These are phyloP conservation scores for Cenchrus fungigraminus DNA, from an alignment of 176 grass and related monocot genomes.

Conservation along the genomic window DNA sequence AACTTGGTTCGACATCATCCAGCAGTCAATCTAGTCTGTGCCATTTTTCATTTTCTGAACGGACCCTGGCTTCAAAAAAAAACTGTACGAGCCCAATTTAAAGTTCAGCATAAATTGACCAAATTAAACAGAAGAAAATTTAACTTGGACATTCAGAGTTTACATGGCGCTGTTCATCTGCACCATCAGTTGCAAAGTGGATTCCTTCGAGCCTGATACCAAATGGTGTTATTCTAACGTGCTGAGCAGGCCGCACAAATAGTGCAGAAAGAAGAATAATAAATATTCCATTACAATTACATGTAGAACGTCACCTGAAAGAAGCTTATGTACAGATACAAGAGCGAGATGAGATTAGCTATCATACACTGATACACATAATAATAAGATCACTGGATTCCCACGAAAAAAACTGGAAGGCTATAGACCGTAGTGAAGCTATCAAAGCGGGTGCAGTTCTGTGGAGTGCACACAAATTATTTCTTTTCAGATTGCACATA, in stretches of 20 bases:
- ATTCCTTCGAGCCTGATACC: background rate
- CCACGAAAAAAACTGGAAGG: slow-evolving; percentile 1
- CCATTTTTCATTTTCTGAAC: background rate
- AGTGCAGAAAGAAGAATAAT: background rate
- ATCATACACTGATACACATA: no score
- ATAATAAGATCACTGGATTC: background rate
- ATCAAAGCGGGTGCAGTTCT: background rate
- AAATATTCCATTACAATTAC: background rate
- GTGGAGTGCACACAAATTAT: slow-evolving; percentile 24
- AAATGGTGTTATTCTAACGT: background rate
- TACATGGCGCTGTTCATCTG: no score
- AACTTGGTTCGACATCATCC: no score
- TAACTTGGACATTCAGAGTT: background rate
- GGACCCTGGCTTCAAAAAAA: background rate
- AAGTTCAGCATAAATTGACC: background rate
- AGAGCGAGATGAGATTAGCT: background rate
- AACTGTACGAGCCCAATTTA: background rate
- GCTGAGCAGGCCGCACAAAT: background rate
- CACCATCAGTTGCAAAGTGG: no score
- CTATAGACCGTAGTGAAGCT: no score
- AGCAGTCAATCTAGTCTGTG: no score
- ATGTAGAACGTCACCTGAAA: background rate
- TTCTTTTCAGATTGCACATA: slow-evolving; percentile 21
- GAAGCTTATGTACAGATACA: slow-evolving; percentile 41
- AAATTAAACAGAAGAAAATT: background rate